A percentile compares a stretch with the other conserved stretches of the same genome.
Evolutionary conservation across 345 rosid genomes (phyloP).

Genomic region (Balakata baccata): DNA sequence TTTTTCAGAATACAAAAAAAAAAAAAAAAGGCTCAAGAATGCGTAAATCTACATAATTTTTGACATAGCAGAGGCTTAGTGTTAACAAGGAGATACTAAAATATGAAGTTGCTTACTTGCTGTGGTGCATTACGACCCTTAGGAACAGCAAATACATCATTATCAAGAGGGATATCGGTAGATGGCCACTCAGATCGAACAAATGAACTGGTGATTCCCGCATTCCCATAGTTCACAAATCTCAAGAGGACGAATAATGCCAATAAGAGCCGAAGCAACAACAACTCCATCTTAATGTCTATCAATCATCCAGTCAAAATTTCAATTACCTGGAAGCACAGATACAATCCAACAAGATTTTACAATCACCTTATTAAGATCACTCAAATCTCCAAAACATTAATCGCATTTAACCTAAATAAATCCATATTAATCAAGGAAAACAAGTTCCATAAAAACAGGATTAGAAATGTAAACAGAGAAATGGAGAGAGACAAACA

Average conservation of each 20-base stretch:
- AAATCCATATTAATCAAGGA: no score
- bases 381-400: not conserved
- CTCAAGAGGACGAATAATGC: slow-evolving; percentile 36
- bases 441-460: not conserved
- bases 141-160: slow-evolving; percentile 67
- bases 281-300: slow-evolving; percentile 23
- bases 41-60: not conserved
- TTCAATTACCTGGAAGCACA: slow-evolving; percentile 15
- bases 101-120: slow-evolving; percentile 47
- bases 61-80: not conserved
- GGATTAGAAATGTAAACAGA: not conserved
- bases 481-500: not conserved
- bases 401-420: not conserved
- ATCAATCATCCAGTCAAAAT: slow-evolving; percentile 25
- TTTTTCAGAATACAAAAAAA: not conserved
- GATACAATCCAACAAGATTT: not conserved
- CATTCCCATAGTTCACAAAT: slow-evolving; percentile 39
- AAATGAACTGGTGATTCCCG: slow-evolving; percentile 63
- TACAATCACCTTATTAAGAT: not conserved
- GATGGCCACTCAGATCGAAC: slow-evolving; percentile 84
- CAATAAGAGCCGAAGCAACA: slow-evolving; percentile 18
- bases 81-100: not conserved
- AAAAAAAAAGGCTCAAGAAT: not conserved
- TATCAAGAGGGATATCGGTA: slow-evolving; percentile 69
- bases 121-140: slow-evolving; percentile 84